Base-by-base conservation (phyloP, 2,329 filamentous ascomycete genomes). In the Colletotrichum lentis region DNA sequence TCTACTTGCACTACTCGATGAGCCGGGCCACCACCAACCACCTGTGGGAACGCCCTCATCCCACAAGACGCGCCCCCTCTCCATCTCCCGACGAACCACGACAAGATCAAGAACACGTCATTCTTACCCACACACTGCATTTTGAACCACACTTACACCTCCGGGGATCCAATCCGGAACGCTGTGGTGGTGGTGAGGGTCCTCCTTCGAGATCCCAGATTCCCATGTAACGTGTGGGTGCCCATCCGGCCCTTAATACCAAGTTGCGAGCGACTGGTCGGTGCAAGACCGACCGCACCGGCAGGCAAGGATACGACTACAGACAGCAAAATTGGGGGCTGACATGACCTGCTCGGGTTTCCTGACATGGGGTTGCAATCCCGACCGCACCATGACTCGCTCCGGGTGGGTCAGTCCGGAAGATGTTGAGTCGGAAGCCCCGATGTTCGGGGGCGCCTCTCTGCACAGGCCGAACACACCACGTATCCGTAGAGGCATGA, bases 301-400 rank as follows among this genome's bases (percentile, higher is more conserved):
- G 31, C 43, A 58, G 55, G 44, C 27, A 6, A 47, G 43, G 46
- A 8, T 14, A 58, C 14, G 16, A 35, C 55, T 12, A n/a, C 43
- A 18, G 20, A n/a, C 27, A 20, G 43, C 39, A 27, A 16, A 22
- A 10, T 46, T 58, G 7, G 55, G 41, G 24, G 41, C 24, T 46
- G n/a, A 47, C n/a, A 50, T 27, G 20, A 50, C 24, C 46, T 18
- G 46, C 11, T 41, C 22, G 35, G 43, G 37, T n/a, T 31, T 47
- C 16, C 50, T 18, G 43, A 62, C 43, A 58, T 57, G 41, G 44
- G 64, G 20, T 57, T 31, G 54, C 49, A 55, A 55, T 22, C 35
- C 50, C 50, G 50, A n/a, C n/a, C n/a, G 35, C 14, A 14, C 22
- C 55, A 60, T 68, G 62, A 68, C 65, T 68, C 65, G 65, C 49